phyloP scores from a whole-genome alignment of 2,329 filamentous ascomycete genomes.

The Apiospora sp. region DNA sequence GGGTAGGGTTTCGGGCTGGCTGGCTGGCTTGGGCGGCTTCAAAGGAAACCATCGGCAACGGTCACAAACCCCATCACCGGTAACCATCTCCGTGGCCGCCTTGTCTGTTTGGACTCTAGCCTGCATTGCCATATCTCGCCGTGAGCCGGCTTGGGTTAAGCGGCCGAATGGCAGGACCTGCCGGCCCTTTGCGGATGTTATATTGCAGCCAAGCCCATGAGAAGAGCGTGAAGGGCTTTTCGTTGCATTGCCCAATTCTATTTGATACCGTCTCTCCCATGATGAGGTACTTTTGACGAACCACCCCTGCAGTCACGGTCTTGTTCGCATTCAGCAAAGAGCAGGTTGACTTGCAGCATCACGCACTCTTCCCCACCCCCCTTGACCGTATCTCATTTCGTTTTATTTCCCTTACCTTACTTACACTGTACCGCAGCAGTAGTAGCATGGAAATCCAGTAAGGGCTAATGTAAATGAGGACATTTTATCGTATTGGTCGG shows the following conservation, averaged over 20 bases:
- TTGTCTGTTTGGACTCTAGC: constrained; percentile 20
- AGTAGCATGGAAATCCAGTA: neutral
- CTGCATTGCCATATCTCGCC: neutral
- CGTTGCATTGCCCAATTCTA: neutral
- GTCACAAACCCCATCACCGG: constrained; percentile 20
- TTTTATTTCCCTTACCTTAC: neutral
- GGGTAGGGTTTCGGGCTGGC: neutral
- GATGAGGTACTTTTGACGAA: neutral
- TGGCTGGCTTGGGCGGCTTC: constrained; percentile 4
- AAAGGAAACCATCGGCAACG: constrained; percentile 20
- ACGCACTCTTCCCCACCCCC: neutral
- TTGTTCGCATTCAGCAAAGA: neutral
- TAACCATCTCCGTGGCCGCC: constrained; percentile 23
- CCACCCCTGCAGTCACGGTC: neutral
- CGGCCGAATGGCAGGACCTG: neutral
- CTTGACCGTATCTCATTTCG: constrained; percentile 9
- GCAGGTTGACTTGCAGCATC: neutral
- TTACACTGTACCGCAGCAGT: neutral
- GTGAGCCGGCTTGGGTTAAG: constrained; percentile 13
- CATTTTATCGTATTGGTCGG: constrained; percentile 21
- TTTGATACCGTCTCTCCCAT: neutral
- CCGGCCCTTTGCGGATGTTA: neutral
- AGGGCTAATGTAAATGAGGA: constrained; percentile 3
- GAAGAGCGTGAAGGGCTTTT: neutral
- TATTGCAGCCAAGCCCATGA: constrained; percentile 2